A percentile compares a stretch with the other conserved stretches of the same genome.
Conservation (phyloP, 345 rosid species). For the Cardamine chenopodiifolia region DNA sequence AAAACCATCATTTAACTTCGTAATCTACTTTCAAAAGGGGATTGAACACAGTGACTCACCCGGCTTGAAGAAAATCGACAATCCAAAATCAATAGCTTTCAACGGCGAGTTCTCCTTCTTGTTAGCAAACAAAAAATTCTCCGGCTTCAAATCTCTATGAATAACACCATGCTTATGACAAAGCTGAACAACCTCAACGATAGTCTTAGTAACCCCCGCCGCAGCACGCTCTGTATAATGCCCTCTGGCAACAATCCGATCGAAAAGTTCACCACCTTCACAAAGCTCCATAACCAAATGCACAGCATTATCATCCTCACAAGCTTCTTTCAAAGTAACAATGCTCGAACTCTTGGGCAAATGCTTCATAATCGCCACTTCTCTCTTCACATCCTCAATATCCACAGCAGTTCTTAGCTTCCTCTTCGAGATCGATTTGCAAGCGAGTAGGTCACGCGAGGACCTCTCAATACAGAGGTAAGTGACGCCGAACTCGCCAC, state of each 20-base stretch:
- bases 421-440: constrained; percentile 96
- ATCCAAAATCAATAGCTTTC: constrained; percentile 98
- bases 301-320: constrained; percentile 97
- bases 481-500: constrained; percentile 99
- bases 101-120: constrained; percentile 99
- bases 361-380: constrained; percentile 97
- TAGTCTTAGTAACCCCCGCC: constrained; percentile 85
- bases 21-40: too few species aligned
- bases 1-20: neutral
- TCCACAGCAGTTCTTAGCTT: constrained; percentile 93
- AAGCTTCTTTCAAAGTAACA: constrained; percentile 88
- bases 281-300: constrained; percentile 99
- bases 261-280: constrained; percentile 98
- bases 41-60: too few species aligned
- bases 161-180: constrained; percentile 97
- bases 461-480: constrained; percentile 88
- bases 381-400: constrained; percentile 89
- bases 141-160: constrained; percentile 98
- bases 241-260: constrained; percentile 98
- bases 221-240: constrained; percentile 99
- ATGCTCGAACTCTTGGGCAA: constrained; percentile 86
- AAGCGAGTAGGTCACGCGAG: constrained; percentile 80
- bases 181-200: constrained; percentile 92
- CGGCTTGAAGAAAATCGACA: constrained; percentile 98
- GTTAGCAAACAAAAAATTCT: constrained; percentile 93